phyloP scores from a whole-genome alignment of 352 stramenopile species.

The Plasmopara muralis region DNA sequence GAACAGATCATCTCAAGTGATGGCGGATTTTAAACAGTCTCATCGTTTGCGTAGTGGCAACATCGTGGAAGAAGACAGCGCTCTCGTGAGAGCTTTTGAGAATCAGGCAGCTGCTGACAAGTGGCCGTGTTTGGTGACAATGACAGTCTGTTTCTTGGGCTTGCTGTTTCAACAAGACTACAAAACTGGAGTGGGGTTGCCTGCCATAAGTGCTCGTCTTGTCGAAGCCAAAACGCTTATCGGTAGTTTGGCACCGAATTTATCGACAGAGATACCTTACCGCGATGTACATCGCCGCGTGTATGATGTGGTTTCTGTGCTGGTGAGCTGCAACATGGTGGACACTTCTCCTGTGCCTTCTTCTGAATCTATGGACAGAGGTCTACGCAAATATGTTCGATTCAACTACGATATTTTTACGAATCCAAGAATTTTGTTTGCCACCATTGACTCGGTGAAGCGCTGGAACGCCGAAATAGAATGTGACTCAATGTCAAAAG shows the following conservation, averaged over 20 bases:
- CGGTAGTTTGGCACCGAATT: slow-evolving; percentile 10
- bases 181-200: slow-evolving; percentile 21
- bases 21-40: slow-evolving; percentile 17
- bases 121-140: slow-evolving; percentile 54
- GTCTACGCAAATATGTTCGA: slow-evolving; percentile 35
- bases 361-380: slow-evolving; percentile 17
- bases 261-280: slow-evolving; percentile 17
- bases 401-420: slow-evolving; percentile 61
- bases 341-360: slow-evolving; percentile 12
- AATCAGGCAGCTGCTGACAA: slow-evolving; percentile 31
- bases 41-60: background rate
- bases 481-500: slow-evolving; percentile 3
- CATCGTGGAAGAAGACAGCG: slow-evolving; percentile 37
- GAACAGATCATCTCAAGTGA: slow-evolving; percentile 17
- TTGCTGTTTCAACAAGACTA: slow-evolving; percentile 45
- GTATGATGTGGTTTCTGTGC: slow-evolving; percentile 63
- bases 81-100: slow-evolving; percentile 42
- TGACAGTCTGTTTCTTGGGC: slow-evolving; percentile 45
- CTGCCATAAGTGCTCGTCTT: slow-evolving; percentile 36
- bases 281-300: slow-evolving; percentile 50
- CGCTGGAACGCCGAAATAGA: slow-evolving; percentile 3
- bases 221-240: slow-evolving; percentile 37
- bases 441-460: slow-evolving; percentile 4
- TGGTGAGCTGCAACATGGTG: slow-evolving; percentile 48
- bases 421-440: slow-evolving; percentile 25